Evolutionary conservation across 2,329 filamentous ascomycete species (phyloP), one percentile per base, ranked within the genome.

Genomic region (Xylariaceae sp.): DNA sequence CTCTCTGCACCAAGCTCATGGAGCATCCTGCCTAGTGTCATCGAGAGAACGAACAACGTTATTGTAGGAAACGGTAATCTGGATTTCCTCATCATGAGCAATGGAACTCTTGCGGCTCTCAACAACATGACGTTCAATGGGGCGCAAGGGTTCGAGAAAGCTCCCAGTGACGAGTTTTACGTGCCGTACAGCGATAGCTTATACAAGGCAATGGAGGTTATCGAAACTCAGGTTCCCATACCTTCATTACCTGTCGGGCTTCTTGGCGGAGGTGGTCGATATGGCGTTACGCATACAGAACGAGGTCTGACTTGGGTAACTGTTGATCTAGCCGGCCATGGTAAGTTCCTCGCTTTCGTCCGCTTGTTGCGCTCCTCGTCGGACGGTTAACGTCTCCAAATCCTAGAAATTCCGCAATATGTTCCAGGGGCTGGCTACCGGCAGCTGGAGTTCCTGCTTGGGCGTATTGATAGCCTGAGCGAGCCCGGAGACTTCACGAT

Each of bases 61-160:
- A 75, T 94, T 55, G 82, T 92, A 58, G 84, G 76, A 2, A 86
- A 90, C 60, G 88, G 86, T 7, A 71, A 78, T 45, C 75, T 85
- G 15, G 88, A 90, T 68, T 86, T 77, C 60, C 75, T 87, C 51
- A 75, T 89, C 10, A 71, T 85, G 31, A 72, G 75, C 59, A 86
- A 87, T 63, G 87, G 86, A 12, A 86, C 86, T 0, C 73, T 91
- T 1, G 71, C 89, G 7, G 77, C 79, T 1, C 82, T 90, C 49
- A 87, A 91, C 63, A 90, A 90, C 70, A 89, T 90, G 82, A 90
- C 86, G 0, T 91, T 83, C 82, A 80, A 81, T 49, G 87, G 86
- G 5, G 66, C 74, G 32, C 79, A 86, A 44, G 88, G 88, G 0
- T 91, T 91, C 72, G 78, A 82, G 55, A 62, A 66, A 1, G 67